Evolutionary conservation across 73 alveolate genomes (phyloP).

Genomic region (Paramecium tetraurelia): DNA sequence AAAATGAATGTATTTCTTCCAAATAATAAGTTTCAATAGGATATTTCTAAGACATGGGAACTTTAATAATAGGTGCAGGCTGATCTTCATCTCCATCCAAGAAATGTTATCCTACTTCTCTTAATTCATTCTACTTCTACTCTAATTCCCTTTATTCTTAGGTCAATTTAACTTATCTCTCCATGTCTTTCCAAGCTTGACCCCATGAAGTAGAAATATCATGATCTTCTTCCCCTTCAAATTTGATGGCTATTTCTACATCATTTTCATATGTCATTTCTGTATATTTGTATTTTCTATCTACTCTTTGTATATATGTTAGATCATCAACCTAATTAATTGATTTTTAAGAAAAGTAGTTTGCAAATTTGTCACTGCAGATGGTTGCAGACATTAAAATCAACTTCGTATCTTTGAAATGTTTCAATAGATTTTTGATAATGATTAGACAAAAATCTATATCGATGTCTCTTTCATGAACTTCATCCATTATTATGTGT

Average conservation of each 20-base stretch:
- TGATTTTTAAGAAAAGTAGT: slow-evolving; percentile 75
- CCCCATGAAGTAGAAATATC: slow-evolving; percentile 36
- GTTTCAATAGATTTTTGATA: slow-evolving; percentile 75
- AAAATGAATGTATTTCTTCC: background rate
- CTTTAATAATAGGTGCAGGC: slow-evolving; percentile 30
- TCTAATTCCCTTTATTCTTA: slow-evolving; percentile 53
- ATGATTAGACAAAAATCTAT: slow-evolving; percentile 90
- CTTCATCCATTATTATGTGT: slow-evolving; percentile 94
- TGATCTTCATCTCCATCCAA: slow-evolving; percentile 44
- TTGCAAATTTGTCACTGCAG: slow-evolving; percentile 76
- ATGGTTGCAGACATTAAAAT: slow-evolving; percentile 96
- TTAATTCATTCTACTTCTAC: slow-evolving; percentile 15
- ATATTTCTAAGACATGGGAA: background rate
- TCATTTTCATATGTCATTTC: background rate
- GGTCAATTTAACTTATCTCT: background rate
- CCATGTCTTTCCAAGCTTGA: slow-evolving; percentile 1
- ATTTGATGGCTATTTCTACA: background rate
- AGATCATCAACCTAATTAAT: slow-evolving; percentile 51
- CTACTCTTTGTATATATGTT: background rate
- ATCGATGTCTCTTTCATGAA: slow-evolving; percentile 96
- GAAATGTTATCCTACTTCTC: slow-evolving; percentile 42
- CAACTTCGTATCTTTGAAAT: slow-evolving; percentile 72
- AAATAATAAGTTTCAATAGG: slow-evolving; percentile 1
- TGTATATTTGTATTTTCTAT: background rate
- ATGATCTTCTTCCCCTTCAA: background rate